Evolutionary conservation across 2,329 filamentous ascomycete species (phyloP), one percentile per base, ranked within the genome.

Genomic region (Calonectria honghensis): DNA sequence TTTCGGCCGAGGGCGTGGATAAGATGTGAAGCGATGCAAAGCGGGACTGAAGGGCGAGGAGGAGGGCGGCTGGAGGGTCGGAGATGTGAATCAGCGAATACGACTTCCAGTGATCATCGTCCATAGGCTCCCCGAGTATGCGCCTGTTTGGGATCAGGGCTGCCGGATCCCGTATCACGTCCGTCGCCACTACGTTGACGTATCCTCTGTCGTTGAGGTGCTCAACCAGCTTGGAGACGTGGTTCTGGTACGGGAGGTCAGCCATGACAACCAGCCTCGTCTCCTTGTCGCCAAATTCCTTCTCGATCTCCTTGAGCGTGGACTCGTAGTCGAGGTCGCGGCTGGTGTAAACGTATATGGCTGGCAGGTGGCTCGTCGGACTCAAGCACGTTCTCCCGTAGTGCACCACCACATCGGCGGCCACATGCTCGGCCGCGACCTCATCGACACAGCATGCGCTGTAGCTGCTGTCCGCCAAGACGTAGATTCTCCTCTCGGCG

Each of bases 401-500:
- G 84, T 99, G 97, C 18, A 99, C 93, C 1, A 98, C 94, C 0
- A 96, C 95, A 75, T 98, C 94, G 9, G 97, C 96, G 80, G 95
- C 91, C 20, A 95, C 94, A 83, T 99, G 97, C 84, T 99, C 96
- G 3, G 97, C 97, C 0, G 97, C 97, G 51, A 98, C 93, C 86
- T 99, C 97, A 82, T 99, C 97, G 24, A 98, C 96, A 82, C 97
- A 99, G 86, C 97, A 99, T 0, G 96, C 94, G 74, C 97, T 97
- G 85, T 98, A 99, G 2, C 96, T 98, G 3, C 97, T 98, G 84
- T 99, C 97, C 39, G 94, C 97, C 24, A 99, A 88, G 74, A 99
- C 96, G 80, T 94, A 98, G 68, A 98, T 88, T 75, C 89, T 83
- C 70, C 70, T 78, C 52, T 79, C 75, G n/a, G 68, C 73, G 14